These are phyloP conservation scores for Penicillium sp. DNA, from an alignment of 2,329 filamentous ascomycete species.

Conservation along the genomic window DNA sequence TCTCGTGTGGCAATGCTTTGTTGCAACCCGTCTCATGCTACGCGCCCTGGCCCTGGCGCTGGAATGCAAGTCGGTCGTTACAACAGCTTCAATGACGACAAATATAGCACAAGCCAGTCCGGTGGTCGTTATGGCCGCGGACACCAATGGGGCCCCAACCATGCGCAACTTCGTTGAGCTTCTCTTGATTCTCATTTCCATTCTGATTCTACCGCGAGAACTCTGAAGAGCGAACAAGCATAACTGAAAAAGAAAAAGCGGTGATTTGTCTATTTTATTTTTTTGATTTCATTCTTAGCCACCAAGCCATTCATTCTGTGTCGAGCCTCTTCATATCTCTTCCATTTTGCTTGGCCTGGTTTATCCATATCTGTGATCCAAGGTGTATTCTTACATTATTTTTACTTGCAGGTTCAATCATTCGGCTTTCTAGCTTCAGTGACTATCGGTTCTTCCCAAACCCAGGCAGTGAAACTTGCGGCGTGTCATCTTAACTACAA, in stretches of 20 bases:
- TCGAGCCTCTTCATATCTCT: not conserved
- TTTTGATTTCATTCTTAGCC: no score
- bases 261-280: not conserved
- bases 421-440: slow-evolving; percentile 16
- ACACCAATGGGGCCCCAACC: slow-evolving; percentile 38
- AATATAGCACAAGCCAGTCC: slow-evolving; percentile 41
- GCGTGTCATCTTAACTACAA: slow-evolving; percentile 8
- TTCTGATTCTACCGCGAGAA: not conserved
- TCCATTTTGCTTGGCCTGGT: not conserved
- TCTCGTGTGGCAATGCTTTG: slow-evolving; percentile 98
- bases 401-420: slow-evolving; percentile 19
- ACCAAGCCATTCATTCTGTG: not conserved
- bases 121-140: slow-evolving; percentile 36
- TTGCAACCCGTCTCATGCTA: slow-evolving; percentile 86
- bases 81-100: slow-evolving; percentile 50
- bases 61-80: slow-evolving; percentile 62
- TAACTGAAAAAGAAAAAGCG: not conserved
- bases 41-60: slow-evolving; percentile 79
- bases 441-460: slow-evolving; percentile 8
- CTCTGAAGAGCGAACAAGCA: not conserved
- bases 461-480: slow-evolving; percentile 1
- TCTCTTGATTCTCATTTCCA: not conserved
- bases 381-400: slow-evolving; percentile 10
- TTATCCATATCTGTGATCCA: slow-evolving; percentile 3
- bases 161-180: slow-evolving; percentile 38